Evolutionary conservation across 148 eudicot genomes (phyloP), one percentile per base, ranked within the genome.

Genomic region (Diospyros lotus): DNA sequence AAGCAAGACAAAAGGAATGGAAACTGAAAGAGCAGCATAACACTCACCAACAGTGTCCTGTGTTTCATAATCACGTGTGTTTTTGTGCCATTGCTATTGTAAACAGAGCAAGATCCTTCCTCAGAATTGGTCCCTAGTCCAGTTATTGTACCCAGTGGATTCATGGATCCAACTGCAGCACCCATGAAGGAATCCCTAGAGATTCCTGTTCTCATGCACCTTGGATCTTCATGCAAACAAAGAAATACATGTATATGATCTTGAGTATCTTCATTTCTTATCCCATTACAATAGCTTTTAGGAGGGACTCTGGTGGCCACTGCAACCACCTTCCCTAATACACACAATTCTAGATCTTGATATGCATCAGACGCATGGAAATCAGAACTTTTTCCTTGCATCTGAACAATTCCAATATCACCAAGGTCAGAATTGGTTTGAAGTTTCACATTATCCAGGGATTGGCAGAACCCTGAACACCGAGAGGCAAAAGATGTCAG

Each of bases 11-110:
- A 53, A 65, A 75, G 58, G 17, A 60, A 54, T 40, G 43, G 46
- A 40, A 43, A 74, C 15, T 48, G 76, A 45, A 68, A 56, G 73
- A 70, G 64, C 17, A 8, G n/a, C 70, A 54, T 68, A 56, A 73
- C 42, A 84, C 95, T 46, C 76, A 94, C 98, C 98, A 94, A 77
- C 66, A 93, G 80, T 8, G 98, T 94, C 79, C 97, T 85, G 78
- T 92, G 98, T 88, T 90, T 94, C 89, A 94, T 94, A 81, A 94
- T 83, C 86, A 86, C 81, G 73, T 94, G 98, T 67, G 96, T 92
- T 81, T 92, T 85, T 62, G 71, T 66, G 56, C 93, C 91, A 67
- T 69, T 72, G 65, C 54, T 76, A 71, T 92, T 72, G 73, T 85
- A 90, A 56, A 90, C 88, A 81, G 74, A 80, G 70, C 97, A 94